Evolutionary conservation across 306 rosid species (phyloP), one percentile per base, ranked within the genome.

Genomic region (Sindora glabra): DNA sequence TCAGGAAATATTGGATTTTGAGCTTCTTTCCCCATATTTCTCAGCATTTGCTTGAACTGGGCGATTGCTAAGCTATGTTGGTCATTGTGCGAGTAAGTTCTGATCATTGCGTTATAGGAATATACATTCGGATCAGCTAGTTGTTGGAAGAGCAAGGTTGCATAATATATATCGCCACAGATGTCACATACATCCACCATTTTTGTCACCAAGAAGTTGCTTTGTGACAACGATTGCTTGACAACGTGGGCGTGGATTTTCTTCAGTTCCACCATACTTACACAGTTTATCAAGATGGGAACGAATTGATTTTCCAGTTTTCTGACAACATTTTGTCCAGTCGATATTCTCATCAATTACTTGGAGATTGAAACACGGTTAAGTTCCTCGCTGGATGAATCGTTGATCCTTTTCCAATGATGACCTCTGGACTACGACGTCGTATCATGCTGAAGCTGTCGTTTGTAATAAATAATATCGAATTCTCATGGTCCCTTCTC

Each of bases 181-280:
- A 42, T 46, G 69, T 81, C 85, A 21, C 94, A 83, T 2, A 70
- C 65, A 34, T 81, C 81, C 73, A 85, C 58, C 95, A 89, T 85
- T 72, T 83, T 85, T 9, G 96, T 81, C 22, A 64, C 67, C 59
- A 89, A 27, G 70, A 78, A 89, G 63, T 81, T 89, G 80, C 96
- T 89, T 27, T 85, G 86, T 45, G 94, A 70, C 8, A 89, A 70
- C 2, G 83, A 79, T 0, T 70, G 60, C 67, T 74, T 83, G 33
- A 83, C 70, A 2, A 85, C 45, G 47, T 57, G 76, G 16, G 80
- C 84, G 34, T 85, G 90, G 46, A 85, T 65, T 59, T 37, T 81
- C 77, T 83, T 81, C 65, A 89, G 62, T 41, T 64, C 56, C 2
- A 30, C 13, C 1, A 64, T 27, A 25, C 48, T 73, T 17, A 8